Percentiles rank a stretch among this genome's conserved stretches.
phyloP scores from a whole-genome alignment of 495 filamentous ascomycete species.

The Penicillium turbatum region DNA sequence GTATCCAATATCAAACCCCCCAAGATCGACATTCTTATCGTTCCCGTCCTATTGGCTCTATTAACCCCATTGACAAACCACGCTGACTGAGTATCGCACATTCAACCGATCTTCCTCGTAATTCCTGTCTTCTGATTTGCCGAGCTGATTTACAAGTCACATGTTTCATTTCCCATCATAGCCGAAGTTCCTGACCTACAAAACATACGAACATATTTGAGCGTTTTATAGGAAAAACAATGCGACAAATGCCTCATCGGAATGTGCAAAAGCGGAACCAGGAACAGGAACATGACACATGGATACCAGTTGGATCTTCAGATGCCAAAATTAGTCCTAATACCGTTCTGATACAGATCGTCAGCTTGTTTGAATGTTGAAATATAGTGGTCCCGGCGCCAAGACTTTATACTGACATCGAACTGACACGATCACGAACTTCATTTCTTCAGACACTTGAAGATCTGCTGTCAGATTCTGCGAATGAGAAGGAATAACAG shows the following conservation, averaged over 20 bases:
- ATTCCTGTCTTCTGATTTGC: conserved; percentile 2
- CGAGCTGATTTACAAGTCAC: background rate
- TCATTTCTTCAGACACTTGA: background rate
- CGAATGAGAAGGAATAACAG: background rate
- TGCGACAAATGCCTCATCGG: conserved; percentile 22
- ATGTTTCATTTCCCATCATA: background rate
- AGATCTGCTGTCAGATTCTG: background rate
- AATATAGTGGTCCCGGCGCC: background rate
- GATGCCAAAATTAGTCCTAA: background rate
- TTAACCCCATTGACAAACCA: conserved; percentile 30
- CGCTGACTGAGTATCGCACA: conserved; percentile 29
- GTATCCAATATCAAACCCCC: background rate
- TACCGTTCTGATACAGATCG: background rate
- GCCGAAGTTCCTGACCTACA: background rate
- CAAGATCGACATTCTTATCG: conserved; percentile 36
- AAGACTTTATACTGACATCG: conserved; percentile 5
- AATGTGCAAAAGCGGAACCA: conserved; percentile 10
- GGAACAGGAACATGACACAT: background rate
- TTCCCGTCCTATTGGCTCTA: conserved; percentile 24
- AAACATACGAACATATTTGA: background rate
- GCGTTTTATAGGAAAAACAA: conserved; percentile 2
- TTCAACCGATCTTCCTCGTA: conserved; percentile 7
- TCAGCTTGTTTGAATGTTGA: background rate
- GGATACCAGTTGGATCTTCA: background rate
- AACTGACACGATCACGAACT: background rate